Percentiles rank a stretch among this genome's conserved stretches.
Conservation (phyloP, 345 rosid genomes). For the Citrus maxima region DNA sequence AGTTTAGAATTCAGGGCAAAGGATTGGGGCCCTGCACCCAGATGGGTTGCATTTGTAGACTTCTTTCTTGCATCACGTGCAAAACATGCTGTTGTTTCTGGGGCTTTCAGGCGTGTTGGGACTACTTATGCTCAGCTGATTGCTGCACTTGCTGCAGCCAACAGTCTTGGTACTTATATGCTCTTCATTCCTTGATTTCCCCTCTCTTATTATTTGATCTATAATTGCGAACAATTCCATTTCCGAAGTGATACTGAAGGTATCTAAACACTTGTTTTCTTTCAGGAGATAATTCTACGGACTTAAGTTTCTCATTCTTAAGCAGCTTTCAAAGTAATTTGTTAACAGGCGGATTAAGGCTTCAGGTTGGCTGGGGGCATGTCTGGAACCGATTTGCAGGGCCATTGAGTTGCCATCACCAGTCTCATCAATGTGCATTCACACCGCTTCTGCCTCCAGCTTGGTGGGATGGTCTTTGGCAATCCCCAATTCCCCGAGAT, state of each 20-base stretch:
- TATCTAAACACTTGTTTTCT: background rate
- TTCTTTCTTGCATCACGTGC: slow-evolving; percentile 94
- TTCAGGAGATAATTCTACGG: slow-evolving; percentile 60
- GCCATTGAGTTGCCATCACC: slow-evolving; percentile 76
- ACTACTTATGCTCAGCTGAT: slow-evolving; percentile 91
- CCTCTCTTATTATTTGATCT: background rate
- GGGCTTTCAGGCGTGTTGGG: slow-evolving; percentile 89
- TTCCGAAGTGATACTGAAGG: background rate
- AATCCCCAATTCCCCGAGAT: slow-evolving; percentile 80
- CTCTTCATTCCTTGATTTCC: background rate
- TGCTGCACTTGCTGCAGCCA: slow-evolving; percentile 87
- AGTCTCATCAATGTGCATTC: slow-evolving; percentile 76
- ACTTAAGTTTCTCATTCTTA: slow-evolving; percentile 58
- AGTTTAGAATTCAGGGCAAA: slow-evolving; percentile 65
- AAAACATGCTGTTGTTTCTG: slow-evolving; percentile 69
- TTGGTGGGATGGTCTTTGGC: slow-evolving; percentile 99
- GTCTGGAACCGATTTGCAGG: slow-evolving; percentile 95
- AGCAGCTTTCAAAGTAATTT: slow-evolving; percentile 89
- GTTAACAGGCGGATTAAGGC: slow-evolving; percentile 58
- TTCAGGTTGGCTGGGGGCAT: slow-evolving; percentile 96
- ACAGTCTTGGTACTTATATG: slow-evolving; percentile 53
- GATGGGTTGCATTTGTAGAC: slow-evolving; percentile 99
- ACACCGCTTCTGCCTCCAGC: slow-evolving; percentile 94
- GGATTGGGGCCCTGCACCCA: slow-evolving; percentile 99
- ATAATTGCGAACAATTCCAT: background rate